These are phyloP conservation scores for Hyphopichia pseudoburtonii DNA, from an alignment of 1,139 yeast species.

Conservation along the genomic window DNA sequence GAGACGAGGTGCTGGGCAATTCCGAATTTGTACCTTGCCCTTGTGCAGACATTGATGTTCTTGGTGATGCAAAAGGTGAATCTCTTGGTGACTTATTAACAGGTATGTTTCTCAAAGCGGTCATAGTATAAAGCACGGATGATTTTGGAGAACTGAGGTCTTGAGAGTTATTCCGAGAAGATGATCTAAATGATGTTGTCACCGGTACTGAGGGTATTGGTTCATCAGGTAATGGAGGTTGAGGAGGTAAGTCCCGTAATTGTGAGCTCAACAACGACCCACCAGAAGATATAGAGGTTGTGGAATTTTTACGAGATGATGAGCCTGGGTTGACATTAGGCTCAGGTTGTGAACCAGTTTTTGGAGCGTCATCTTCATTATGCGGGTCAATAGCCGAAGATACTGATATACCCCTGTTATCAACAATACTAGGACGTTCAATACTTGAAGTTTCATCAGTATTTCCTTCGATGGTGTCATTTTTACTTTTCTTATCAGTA, in stretches of 20 bases:
- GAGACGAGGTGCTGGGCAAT: not conserved
- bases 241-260: conserved; percentile 52
- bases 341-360: not conserved
- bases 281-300: conserved; percentile 27
- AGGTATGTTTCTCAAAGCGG: conserved; percentile 43
- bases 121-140: conserved; percentile 43
- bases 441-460: not conserved
- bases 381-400: conserved; percentile 25
- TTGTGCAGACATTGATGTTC: conserved; percentile 42
- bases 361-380: not conserved
- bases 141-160: conserved; percentile 45
- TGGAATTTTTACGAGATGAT: conserved; percentile 25
- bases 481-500: not conserved
- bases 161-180: conserved; percentile 37
- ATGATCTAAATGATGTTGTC: conserved; percentile 33
- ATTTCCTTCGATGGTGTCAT: not conserved
- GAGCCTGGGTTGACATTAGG: not conserved
- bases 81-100: conserved; percentile 37
- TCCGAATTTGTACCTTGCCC: conserved; percentile 11
- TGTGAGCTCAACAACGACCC: conserved; percentile 32
- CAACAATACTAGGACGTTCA: not conserved
- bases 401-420: conserved; percentile 7
- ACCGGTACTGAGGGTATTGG: conserved; percentile 49
- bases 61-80: conserved; percentile 49
- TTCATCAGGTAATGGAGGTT: conserved; percentile 52